Base-by-base conservation (phyloP, 768 basidiomycete species). In the Mycena leptocephala region DNA sequence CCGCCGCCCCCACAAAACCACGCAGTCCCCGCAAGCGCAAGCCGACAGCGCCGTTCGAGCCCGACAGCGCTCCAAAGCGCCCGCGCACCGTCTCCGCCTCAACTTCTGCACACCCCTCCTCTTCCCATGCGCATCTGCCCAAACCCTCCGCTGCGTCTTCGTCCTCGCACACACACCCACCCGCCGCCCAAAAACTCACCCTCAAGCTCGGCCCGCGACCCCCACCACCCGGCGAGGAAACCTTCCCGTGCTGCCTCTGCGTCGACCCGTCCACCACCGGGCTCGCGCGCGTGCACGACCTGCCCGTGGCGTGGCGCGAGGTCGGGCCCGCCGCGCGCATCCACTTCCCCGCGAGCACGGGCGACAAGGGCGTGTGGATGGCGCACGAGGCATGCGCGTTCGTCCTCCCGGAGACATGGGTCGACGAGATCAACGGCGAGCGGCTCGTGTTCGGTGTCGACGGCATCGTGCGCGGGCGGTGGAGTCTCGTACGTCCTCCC, bases 351-450 rank as follows among this genome's bases (percentile, higher is more conserved):
- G n/a, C 41, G 5, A 18, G n/a, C 28, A 32, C 22, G 53, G 85
- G 89, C 32, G 84, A 87, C 68, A 86, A 89, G 18, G 87, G 86
- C 58, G 81, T 85, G 8, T 95, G 94, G 94, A 89, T 90, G 89
- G 96, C 95, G 0, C 97, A 98, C 83, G 93, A 93, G 78, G 84
- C 88, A 10, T 98, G 96, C 81, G 96, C 95, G 7, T 90, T 87
- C 48, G 90, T 96, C 20, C 89, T 98, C 10, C 98, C 97, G 0
- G 97, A 99, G 83, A 96, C 97, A 0, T 98, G 96, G 94, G 91
- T 98, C 28, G 96, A 97, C 80, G 92, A 92, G 51, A 81, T 93
- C 7, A 91, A 92, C 48, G 84, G 79, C 41, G 79, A 79, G 32
- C 66, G 78, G 3, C 88, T 91, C 71, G 94, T 98, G 0, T 94